Percentiles rank a stretch among this genome's conserved stretches.
Evolutionary conservation across 306 rosid genomes (phyloP).

Genomic region (Dalbergia cultrata): DNA sequence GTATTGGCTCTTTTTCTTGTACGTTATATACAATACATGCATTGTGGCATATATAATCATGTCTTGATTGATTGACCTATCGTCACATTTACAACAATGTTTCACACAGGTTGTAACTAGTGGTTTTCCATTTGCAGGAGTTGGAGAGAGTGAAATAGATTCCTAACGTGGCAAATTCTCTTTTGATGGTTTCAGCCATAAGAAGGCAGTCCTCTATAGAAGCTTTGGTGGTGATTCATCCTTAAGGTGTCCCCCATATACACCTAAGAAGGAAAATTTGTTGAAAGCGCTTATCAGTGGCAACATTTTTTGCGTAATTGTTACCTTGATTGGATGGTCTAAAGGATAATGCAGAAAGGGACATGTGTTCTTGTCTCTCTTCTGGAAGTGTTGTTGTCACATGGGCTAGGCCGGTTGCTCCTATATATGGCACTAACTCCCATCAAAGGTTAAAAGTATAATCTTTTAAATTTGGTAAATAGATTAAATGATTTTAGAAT

Average conservation of each 20-base stretch:
- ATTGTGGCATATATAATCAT: not conserved
- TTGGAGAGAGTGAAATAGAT: conserved; percentile 78
- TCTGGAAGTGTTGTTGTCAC: not conserved
- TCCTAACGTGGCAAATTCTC: conserved; percentile 70
- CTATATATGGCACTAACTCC: not conserved
- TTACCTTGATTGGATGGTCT: conserved; percentile 57
- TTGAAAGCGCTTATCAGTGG: conserved; percentile 58
- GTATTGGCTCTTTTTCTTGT: not conserved
- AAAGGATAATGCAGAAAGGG: conserved; percentile 1
- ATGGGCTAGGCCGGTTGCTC: not conserved
- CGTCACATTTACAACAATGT: not conserved
- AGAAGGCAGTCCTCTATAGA: conserved; percentile 67
- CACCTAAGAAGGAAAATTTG: conserved; percentile 55
- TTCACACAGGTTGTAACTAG: conserved; percentile 48
- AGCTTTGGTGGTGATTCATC: conserved; percentile 54
- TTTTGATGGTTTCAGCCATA: conserved; percentile 69
- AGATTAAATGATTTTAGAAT: no score
- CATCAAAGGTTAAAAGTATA: not conserved
- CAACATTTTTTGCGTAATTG: conserved; percentile 48
- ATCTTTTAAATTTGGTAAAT: no score
- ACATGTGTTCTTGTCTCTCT: not conserved
- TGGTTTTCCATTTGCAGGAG: conserved; percentile 73
- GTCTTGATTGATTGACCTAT: not conserved
- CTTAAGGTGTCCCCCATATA: conserved; percentile 68
- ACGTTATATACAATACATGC: not conserved